Evolutionary conservation across 139 green algal genomes (phyloP).

Genomic region (Chlamydomonas applanata): DNA sequence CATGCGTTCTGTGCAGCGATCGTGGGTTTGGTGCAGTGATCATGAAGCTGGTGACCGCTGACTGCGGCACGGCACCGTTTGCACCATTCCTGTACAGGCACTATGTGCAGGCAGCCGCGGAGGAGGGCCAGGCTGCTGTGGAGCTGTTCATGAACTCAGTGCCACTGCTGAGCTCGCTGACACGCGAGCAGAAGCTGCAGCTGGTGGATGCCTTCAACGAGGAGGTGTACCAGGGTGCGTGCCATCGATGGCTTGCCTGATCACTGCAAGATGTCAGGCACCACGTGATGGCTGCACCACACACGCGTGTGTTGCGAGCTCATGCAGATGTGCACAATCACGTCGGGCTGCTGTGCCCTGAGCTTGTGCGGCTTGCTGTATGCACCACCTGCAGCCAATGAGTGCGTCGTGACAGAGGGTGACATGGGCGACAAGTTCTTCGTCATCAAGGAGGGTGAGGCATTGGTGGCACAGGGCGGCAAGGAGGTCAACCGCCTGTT

Average conservation of each 20-base stretch:
- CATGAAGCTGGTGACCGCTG: too few relatives aligned
- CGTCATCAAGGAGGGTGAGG: constrained; percentile 86
- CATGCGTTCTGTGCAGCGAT: background rate
- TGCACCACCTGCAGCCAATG: background rate
- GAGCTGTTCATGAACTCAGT: constrained; percentile 91
- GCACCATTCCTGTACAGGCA: constrained; percentile 46
- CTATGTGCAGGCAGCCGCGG: constrained; percentile 64
- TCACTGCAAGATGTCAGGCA: background rate
- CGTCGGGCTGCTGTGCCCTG: background rate
- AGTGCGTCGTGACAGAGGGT: constrained; percentile 59
- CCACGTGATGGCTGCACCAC: background rate
- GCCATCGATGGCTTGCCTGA: background rate
- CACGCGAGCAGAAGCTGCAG: constrained; percentile 62
- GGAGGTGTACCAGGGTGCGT: constrained; percentile 43
- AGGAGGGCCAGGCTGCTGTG: constrained; percentile 63
- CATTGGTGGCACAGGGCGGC: constrained; percentile 38
- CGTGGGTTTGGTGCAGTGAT: background rate
- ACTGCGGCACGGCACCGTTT: too few relatives aligned
- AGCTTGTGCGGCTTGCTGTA: background rate
- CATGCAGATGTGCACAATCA: background rate
- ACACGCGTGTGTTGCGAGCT: background rate
- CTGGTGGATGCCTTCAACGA: constrained; percentile 77
- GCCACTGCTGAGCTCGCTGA: constrained; percentile 68
- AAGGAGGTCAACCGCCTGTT: constrained; percentile 89
- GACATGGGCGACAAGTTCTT: constrained; percentile 87